Percentiles rank a stretch among this genome's conserved stretches.
Evolutionary conservation across 257 asterid species (phyloP).

Genomic region (Capsicum pubescens): DNA sequence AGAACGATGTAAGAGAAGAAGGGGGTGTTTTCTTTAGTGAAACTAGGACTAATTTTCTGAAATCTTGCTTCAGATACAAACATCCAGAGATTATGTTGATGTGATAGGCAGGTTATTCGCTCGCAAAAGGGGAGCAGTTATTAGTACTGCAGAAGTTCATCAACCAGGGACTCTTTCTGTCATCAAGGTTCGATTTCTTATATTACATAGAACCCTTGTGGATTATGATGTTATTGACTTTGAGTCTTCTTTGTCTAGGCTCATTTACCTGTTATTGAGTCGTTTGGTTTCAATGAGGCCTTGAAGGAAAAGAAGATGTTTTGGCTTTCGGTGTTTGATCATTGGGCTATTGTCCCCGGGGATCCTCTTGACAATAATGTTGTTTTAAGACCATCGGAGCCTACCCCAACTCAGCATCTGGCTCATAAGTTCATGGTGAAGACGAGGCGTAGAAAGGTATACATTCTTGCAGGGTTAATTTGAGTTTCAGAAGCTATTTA

Average conservation of each 20-base stretch:
- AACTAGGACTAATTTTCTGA: slow-evolving; percentile 32
- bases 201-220: neutral
- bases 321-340: slow-evolving; percentile 81
- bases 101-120: slow-evolving; percentile 38
- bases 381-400: slow-evolving; percentile 88
- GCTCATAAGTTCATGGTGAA: slow-evolving; percentile 98
- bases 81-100: slow-evolving; percentile 46
- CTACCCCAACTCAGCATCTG: slow-evolving; percentile 92
- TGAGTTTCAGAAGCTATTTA: neutral
- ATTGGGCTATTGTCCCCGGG: slow-evolving; percentile 97
- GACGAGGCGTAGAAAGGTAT: slow-evolving; percentile 96
- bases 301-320: slow-evolving; percentile 95
- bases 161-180: slow-evolving; percentile 94
- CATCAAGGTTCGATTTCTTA: slow-evolving; percentile 64
- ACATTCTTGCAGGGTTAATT: slow-evolving; percentile 6
- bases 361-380: slow-evolving; percentile 87
- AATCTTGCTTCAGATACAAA: slow-evolving; percentile 71
- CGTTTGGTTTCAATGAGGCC: slow-evolving; percentile 94
- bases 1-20: neutral
- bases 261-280: slow-evolving; percentile 84
- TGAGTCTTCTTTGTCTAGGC: slow-evolving; percentile 52
- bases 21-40: neutral
- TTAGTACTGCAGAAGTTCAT: slow-evolving; percentile 79
- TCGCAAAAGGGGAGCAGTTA: slow-evolving; percentile 84
- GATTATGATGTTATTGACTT: neutral